Percentiles rank a stretch among this genome's conserved stretches.
These are phyloP conservation scores for Noccaea bulbosa DNA, from an alignment of 345 rosid species.

Conservation along the genomic window DNA sequence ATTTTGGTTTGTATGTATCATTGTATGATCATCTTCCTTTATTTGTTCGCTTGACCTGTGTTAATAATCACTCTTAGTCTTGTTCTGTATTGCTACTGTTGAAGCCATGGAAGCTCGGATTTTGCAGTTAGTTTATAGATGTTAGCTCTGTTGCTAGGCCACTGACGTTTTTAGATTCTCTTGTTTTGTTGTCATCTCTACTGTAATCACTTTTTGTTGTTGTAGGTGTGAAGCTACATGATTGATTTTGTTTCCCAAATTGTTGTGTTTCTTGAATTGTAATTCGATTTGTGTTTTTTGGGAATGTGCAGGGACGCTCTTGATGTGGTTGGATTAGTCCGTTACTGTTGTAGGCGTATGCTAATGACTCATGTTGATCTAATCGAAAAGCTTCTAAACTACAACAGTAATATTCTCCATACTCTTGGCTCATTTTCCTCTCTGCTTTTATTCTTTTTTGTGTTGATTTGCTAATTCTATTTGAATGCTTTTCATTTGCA, in stretches of 20 bases:
- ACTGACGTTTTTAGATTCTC: too few relatives aligned
- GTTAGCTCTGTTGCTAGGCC: background rate
- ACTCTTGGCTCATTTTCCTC: background rate
- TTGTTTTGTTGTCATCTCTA: too few relatives aligned
- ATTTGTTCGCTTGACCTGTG: too few relatives aligned
- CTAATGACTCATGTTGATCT: slow-evolving; percentile 97
- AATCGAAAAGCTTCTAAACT: slow-evolving; percentile 93
- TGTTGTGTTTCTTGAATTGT: too few relatives aligned
- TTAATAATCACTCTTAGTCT: background rate
- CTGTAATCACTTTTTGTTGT: too few relatives aligned
- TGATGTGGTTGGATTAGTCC: slow-evolving; percentile 80
- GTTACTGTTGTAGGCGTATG: slow-evolving; percentile 92
- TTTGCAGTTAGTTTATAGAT: background rate
- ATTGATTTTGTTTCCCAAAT: too few relatives aligned
- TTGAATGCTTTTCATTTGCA: slow-evolving; percentile 38
- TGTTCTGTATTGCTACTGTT: background rate
- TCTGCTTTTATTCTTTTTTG: background rate
- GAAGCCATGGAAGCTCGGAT: background rate
- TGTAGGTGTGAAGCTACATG: too few relatives aligned
- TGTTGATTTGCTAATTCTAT: background rate
- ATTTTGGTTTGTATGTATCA: background rate
- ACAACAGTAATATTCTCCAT: slow-evolving; percentile 63
- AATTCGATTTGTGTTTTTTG: background rate
- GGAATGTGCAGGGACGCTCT: slow-evolving; percentile 76
- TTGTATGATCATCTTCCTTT: background rate